A percentile compares a stretch with the other conserved stretches of the same genome.
These are phyloP conservation scores for Yamadazyma philogaea DNA, from an alignment of 805 yeast genomes.

Conservation along the genomic window DNA sequence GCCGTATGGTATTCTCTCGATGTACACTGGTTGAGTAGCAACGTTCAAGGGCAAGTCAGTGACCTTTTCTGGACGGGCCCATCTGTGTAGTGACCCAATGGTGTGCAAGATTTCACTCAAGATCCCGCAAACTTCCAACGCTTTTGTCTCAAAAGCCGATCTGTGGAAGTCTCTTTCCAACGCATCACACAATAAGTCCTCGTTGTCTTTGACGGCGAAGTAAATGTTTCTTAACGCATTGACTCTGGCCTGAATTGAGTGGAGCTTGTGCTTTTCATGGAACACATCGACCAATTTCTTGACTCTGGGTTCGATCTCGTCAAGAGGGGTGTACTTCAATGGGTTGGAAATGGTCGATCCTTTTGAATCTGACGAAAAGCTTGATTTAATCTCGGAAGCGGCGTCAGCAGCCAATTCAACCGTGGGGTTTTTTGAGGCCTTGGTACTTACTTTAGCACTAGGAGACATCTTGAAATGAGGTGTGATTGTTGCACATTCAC, in stretches of 20 bases:
- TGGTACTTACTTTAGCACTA: background rate
- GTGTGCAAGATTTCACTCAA: constrained; percentile 56
- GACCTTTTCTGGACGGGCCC: constrained; percentile 54
- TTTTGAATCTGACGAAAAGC: background rate
- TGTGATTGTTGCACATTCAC: background rate
- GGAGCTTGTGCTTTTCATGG: constrained; percentile 45
- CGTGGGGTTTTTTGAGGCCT: background rate
- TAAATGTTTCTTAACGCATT: constrained; percentile 66
- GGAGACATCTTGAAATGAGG: background rate
- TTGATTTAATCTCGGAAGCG: background rate
- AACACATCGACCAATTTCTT: constrained; percentile 39
- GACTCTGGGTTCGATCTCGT: constrained; percentile 49
- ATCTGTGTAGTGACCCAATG: constrained; percentile 55
- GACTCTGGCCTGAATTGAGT: constrained; percentile 52
- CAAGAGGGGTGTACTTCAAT: constrained; percentile 41
- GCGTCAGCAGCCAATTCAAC: background rate
- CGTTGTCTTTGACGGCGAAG: constrained; percentile 58
- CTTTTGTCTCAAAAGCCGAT: constrained; percentile 55
- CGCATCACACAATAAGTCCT: constrained; percentile 53
- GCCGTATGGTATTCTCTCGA: constrained; percentile 51
- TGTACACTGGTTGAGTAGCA: constrained; percentile 27
- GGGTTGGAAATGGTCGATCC: constrained; percentile 1
- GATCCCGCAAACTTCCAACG: constrained; percentile 53
- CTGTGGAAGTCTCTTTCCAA: constrained; percentile 67
- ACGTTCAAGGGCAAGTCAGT: constrained; percentile 34